A percentile compares a stretch with the other conserved stretches of the same genome.
phyloP scores from a whole-genome alignment of 148 eudicot species.

The Silene conica region DNA sequence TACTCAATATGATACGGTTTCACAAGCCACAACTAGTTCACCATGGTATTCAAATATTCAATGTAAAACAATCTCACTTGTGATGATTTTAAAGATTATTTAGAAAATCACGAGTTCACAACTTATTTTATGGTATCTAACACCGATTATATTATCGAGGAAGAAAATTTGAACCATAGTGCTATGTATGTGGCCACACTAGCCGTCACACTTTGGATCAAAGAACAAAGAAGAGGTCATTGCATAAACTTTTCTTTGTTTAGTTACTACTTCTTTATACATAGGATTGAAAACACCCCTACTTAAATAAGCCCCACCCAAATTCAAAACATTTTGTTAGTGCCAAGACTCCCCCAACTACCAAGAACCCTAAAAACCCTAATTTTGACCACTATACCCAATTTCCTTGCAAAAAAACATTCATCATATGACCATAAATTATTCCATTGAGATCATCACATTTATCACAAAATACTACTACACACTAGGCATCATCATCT shows the following conservation, averaged over 20 bases:
- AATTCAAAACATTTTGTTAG: constrained; percentile 38
- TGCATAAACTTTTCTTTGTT: constrained; percentile 18
- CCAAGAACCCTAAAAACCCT: constrained; percentile 18
- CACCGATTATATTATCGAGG: not conserved
- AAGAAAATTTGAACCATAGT: not conserved
- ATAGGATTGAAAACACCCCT: constrained; percentile 19
- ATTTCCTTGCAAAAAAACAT: constrained; percentile 18
- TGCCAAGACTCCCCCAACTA: constrained; percentile 15
- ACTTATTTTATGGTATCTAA: too few relatives aligned
- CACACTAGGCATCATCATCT: not conserved
- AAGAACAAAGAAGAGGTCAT: not conserved
- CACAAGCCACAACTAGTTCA: too few relatives aligned
- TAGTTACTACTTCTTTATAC: constrained; percentile 34
- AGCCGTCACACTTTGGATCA: not conserved
- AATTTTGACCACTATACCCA: constrained; percentile 26
- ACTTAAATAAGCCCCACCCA: constrained; percentile 27
- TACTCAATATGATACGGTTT: too few relatives aligned
- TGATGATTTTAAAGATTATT: too few relatives aligned
- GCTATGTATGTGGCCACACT: too few relatives aligned
- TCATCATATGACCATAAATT: constrained; percentile 13
- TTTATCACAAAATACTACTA: constrained; percentile 3
- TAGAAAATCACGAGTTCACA: not conserved
- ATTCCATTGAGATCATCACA: constrained; percentile 2
- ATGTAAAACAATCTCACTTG: too few relatives aligned
- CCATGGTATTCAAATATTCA: too few relatives aligned